Percentiles rank a stretch among this genome's conserved stretches.
Evolutionary conservation across 257 asterid genomes (phyloP).

Genomic region (Parsonsia alboflavescens): DNA sequence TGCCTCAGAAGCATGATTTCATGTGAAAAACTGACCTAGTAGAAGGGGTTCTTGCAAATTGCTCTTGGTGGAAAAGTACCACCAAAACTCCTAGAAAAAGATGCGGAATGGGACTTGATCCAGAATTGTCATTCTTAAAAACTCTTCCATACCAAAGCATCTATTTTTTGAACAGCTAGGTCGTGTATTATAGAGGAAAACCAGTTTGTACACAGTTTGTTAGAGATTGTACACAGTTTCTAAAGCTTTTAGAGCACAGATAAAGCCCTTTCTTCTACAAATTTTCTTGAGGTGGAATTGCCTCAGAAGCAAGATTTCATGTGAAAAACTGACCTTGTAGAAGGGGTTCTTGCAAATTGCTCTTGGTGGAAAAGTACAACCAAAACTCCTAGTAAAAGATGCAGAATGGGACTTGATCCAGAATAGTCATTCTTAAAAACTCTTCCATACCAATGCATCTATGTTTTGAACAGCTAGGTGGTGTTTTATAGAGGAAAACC

Average conservation of each 20-base stretch:
- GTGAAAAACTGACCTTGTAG: background rate
- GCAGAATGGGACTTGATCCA: background rate
- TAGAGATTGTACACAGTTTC: background rate
- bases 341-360: background rate
- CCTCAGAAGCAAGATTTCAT: background rate
- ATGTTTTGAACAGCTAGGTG: background rate
- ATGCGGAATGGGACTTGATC: background rate
- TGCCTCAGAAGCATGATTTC: background rate
- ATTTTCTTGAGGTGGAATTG: background rate
- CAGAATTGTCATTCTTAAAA: background rate
- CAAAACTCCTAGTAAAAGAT: background rate
- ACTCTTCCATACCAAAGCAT: background rate
- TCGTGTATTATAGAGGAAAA: background rate
- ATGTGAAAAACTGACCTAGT: background rate
- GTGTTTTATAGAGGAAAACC: background rate
- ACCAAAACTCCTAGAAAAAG: background rate
- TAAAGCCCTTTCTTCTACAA: background rate
- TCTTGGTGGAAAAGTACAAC: background rate
- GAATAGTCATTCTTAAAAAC: background rate
- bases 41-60: background rate
- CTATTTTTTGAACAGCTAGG: background rate
- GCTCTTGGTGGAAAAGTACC: background rate
- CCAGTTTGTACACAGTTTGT: too few relatives aligned
- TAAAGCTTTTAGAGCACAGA: background rate
- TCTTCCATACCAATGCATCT: background rate